Evolutionary conservation across 1,284 basidiomycete species (phyloP), one percentile per base, ranked within the genome.

Genomic region (Lignosus rhinocerotis): DNA sequence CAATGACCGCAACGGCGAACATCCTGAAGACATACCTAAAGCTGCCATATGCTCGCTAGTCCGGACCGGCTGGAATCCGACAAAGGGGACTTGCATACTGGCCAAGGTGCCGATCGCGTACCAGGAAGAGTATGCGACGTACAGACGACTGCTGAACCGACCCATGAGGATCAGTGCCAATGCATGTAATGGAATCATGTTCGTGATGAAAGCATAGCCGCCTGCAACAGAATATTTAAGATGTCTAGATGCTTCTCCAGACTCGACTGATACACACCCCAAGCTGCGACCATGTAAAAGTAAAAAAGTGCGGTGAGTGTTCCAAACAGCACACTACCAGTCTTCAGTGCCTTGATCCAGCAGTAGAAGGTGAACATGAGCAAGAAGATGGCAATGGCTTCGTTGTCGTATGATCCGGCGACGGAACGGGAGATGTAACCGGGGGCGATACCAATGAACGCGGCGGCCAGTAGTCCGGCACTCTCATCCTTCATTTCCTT

Each of bases 271-370:
- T 42, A 75, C 83, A 60, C 64, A 90, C 97, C 97, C 97, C 97
- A 99, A 12, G 97, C 97, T 49, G 97, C 96, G 16, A 99, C 97
- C 97, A 99, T 99, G 84, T 98, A 99, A 67, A 98, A 98, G 80
- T 99, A 99, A 78, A 99, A 98, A 14, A 99, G 78, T 7, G 96
- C 97, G 21, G 96, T 90, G 47, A 92, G 72, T 19, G 93, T 93
- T 39, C 95, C 96, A 70, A 87, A 98, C 62, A 96, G 84, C 0
- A 94, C 94, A 59, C 93, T 96, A 41, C 97, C 97, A 47, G 87
- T 85, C 77, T 98, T 98, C 58, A 98, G 80, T 21, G 97, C 96
- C 72, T 93, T 95, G 75, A 99, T 96, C 97, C 97, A 99, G 61
- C 86, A 84, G 79, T 87, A 99, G 78, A 99, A 99, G 8, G 96